Base-by-base conservation (phyloP, 192 early-diverging fungal species). In the Coemansia sp. region DNA sequence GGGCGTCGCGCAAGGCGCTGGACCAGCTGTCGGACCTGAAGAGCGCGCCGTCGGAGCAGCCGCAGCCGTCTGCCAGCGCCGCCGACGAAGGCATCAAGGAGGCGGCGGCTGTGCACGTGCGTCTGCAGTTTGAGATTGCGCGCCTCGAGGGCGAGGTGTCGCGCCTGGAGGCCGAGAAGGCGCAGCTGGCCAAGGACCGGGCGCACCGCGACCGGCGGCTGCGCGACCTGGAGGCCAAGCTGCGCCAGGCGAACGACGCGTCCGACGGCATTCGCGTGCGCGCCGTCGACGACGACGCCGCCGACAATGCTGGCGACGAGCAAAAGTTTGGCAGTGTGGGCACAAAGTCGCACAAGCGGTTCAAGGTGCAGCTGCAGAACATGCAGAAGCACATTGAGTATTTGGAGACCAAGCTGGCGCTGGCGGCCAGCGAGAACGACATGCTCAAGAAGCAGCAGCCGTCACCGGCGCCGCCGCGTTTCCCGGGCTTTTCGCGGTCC, bases 371-470 rank as follows among this genome's bases (percentile, higher is more conserved):
- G 67, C 41, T 76, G 41, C 73, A 76, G 55, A 76, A 76, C 55
- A 64, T 76, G 67, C 73, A 76, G 51, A 69, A 70, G 55, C 73
- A 76, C 55, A 65, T 76, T 5, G 73, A 76, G 63, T 66, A 70
- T 21, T 62, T 76, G 6, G 67, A 76, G 53, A 76, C 62, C 41
- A 76, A 76, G 63, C 63, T 76, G 11, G 67, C 67, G 5, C 29
- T 69, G 54, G 62, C 67, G 9, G 58, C 64, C 45, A 76, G 67
- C 51, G 73, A 76, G 32, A 76, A 76, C 56, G 73, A 76, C 12
- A 52, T 55, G 44, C 55, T 76, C 20, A 69, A 52, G 55, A 60
- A 66, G 49, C 34, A 46, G 7, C 50, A 69, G 30, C 50, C 53
- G 32, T 9, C 30, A 4, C 12, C 26, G 9, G 35, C 29, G 35